These are phyloP conservation scores for Blastobotrys arbuscula DNA, from an alignment of 1,139 yeast genomes.

Conservation along the genomic window DNA sequence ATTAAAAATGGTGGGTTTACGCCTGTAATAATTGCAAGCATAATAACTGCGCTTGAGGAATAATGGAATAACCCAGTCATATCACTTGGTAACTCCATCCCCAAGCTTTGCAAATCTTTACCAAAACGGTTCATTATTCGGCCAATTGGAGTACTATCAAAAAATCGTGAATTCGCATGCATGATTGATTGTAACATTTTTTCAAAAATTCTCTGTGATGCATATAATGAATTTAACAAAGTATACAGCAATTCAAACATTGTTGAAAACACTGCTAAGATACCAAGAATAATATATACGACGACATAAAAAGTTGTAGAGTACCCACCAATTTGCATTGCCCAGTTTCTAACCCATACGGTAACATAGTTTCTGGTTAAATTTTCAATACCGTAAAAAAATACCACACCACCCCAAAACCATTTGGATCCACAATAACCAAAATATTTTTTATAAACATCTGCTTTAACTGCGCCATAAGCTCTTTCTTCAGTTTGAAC, in stretches of 20 bases:
- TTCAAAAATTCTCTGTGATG: slow-evolving; percentile 71
- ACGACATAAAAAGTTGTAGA: slow-evolving; percentile 40
- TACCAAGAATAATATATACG: slow-evolving; percentile 61
- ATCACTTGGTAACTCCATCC: slow-evolving; percentile 83
- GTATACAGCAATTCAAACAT: neutral
- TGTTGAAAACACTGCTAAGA: slow-evolving; percentile 41
- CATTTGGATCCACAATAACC: slow-evolving; percentile 29
- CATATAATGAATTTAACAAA: slow-evolving; percentile 42
- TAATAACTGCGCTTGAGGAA: slow-evolving; percentile 63
- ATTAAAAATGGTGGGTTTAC: slow-evolving; percentile 57
- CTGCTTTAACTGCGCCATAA: slow-evolving; percentile 69
- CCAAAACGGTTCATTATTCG: slow-evolving; percentile 90
- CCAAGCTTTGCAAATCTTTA: slow-evolving; percentile 88
- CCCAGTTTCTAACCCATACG: slow-evolving; percentile 79
- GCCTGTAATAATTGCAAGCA: slow-evolving; percentile 62
- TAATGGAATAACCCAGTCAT: slow-evolving; percentile 65
- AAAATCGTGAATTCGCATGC: slow-evolving; percentile 78
- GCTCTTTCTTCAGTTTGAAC: slow-evolving; percentile 84
- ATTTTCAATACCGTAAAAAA: slow-evolving; percentile 28
- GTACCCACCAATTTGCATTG: slow-evolving; percentile 56
- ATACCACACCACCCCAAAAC: slow-evolving; percentile 38
- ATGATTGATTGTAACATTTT: slow-evolving; percentile 55
- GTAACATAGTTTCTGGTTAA: slow-evolving; percentile 48
- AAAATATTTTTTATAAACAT: slow-evolving; percentile 65
- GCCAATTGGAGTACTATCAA: slow-evolving; percentile 93